phyloP scores from a whole-genome alignment of 345 rosid genomes.

The Psidium guajava region DNA sequence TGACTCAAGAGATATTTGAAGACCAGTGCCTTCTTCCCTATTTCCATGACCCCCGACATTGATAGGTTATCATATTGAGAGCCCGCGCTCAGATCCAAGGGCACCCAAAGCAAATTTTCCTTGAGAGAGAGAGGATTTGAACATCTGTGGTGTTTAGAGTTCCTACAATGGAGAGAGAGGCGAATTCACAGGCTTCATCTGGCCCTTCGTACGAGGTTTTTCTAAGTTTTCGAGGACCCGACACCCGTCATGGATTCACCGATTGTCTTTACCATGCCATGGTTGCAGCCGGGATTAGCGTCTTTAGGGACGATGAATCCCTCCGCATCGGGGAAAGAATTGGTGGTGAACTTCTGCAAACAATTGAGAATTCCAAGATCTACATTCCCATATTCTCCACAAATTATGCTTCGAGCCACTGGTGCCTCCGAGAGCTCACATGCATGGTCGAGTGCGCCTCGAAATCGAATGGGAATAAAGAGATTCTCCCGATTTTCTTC shows the following conservation, averaged over 20 bases:
- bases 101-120: neutral
- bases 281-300: fast-evolving
- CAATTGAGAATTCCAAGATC: neutral
- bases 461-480: neutral
- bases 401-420: neutral
- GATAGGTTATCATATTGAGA: neutral
- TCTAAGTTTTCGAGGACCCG: neutral
- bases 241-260: neutral
- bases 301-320: neutral
- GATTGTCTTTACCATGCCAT: neutral
- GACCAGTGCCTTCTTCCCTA: neutral
- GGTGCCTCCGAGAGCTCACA: neutral
- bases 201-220: neutral
- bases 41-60: neutral
- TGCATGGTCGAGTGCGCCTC: neutral
- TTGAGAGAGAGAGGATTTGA: neutral
- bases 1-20: neutral
- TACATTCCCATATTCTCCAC: neutral
- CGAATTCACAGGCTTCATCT: neutral
- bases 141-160: neutral
- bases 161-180: neutral
- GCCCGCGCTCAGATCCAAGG: neutral
- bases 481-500: neutral
- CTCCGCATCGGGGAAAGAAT: fast-evolving
- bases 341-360: neutral